Evolutionary conservation across 495 filamentous ascomycete genomes (phyloP).

Genomic region (Poronia punctata): DNA sequence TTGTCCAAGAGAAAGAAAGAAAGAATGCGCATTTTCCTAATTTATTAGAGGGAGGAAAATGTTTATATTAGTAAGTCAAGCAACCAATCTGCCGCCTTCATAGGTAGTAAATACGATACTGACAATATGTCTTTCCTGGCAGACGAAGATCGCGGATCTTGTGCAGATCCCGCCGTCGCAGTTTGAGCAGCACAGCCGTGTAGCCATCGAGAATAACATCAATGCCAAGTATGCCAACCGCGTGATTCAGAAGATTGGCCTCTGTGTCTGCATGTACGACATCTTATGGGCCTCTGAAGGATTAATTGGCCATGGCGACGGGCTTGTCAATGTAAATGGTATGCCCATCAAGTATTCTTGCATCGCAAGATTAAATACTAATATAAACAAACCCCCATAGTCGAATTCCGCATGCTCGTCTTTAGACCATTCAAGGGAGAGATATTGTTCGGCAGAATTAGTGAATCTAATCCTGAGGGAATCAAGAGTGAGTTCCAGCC

Average conservation of each 20-base stretch:
- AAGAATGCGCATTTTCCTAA: slow-evolving; percentile 1
- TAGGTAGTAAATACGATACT: no score
- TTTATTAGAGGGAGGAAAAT: slow-evolving; percentile 17
- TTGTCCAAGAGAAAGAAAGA: background rate
- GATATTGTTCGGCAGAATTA: slow-evolving; percentile 75
- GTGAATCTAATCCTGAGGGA: slow-evolving; percentile 58
- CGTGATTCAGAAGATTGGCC: slow-evolving; percentile 64
- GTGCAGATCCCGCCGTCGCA: slow-evolving; percentile 84
- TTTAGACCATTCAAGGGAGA: slow-evolving; percentile 94
- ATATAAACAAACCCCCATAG: slow-evolving; percentile 34
- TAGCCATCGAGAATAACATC: slow-evolving; percentile 87
- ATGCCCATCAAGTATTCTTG: slow-evolving; percentile 11
- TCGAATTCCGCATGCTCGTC: slow-evolving; percentile 86
- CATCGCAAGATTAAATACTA: background rate
- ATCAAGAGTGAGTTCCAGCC: slow-evolving; percentile 56
- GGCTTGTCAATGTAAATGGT: slow-evolving; percentile 90
- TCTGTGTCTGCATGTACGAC: slow-evolving; percentile 89
- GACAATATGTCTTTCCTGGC: no score
- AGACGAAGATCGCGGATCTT: slow-evolving; percentile 76
- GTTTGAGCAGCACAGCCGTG: slow-evolving; percentile 67
- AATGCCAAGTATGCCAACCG: slow-evolving; percentile 89
- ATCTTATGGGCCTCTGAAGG: slow-evolving; percentile 82
- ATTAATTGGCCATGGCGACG: slow-evolving; percentile 81
- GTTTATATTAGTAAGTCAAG: slow-evolving; percentile 28
- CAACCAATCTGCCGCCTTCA: background rate